Evolutionary conservation across 495 filamentous ascomycete species (phyloP).

Genomic region (Umbilicaria muhlenbergii): DNA sequence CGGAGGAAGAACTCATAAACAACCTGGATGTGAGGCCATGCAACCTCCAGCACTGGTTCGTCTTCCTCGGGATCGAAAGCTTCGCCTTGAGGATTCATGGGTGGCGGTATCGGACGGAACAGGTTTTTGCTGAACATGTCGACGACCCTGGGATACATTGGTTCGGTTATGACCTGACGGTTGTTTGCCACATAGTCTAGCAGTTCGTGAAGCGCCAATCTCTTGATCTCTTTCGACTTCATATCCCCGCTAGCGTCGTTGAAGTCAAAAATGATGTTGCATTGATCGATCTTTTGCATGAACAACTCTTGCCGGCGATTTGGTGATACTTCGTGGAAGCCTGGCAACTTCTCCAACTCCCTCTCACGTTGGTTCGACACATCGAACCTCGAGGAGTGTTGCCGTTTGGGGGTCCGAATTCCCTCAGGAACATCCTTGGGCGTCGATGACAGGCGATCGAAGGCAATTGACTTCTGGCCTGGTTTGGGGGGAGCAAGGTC

Average conservation of each 20-base stretch:
- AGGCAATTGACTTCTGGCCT: slow-evolving; percentile 73
- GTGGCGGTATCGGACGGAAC: slow-evolving; percentile 91
- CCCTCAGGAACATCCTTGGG: slow-evolving; percentile 95
- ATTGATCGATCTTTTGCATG: slow-evolving; percentile 99
- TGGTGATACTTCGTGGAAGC: slow-evolving; percentile 97
- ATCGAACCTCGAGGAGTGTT: slow-evolving; percentile 94
- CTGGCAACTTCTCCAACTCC: slow-evolving; percentile 91
- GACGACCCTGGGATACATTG: slow-evolving; percentile 97
- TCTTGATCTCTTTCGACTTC: slow-evolving; percentile 99
- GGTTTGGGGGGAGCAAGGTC: slow-evolving; percentile 88
- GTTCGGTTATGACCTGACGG: slow-evolving; percentile 92
- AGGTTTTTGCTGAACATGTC: slow-evolving; percentile 99
- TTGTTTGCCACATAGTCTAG: slow-evolving; percentile 98
- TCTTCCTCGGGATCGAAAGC: slow-evolving; percentile 98
- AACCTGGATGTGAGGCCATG: slow-evolving; percentile 98
- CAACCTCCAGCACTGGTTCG: slow-evolving; percentile 93
- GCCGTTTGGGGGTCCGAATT: slow-evolving; percentile 83
- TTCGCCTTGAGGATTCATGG: slow-evolving; percentile 93
- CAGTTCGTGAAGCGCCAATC: slow-evolving; percentile 87
- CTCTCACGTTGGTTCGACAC: slow-evolving; percentile 83
- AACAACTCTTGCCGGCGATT: slow-evolving; percentile 93
- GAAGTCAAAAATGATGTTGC: slow-evolving; percentile 99
- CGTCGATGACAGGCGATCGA: slow-evolving; percentile 79
- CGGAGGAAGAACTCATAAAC: slow-evolving; percentile 98
- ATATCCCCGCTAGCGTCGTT: slow-evolving; percentile 97